Evolutionary conservation across 2,329 filamentous ascomycete genomes (phyloP), one percentile per base, ranked within the genome.

Genomic region (Fusarium irregulare): DNA sequence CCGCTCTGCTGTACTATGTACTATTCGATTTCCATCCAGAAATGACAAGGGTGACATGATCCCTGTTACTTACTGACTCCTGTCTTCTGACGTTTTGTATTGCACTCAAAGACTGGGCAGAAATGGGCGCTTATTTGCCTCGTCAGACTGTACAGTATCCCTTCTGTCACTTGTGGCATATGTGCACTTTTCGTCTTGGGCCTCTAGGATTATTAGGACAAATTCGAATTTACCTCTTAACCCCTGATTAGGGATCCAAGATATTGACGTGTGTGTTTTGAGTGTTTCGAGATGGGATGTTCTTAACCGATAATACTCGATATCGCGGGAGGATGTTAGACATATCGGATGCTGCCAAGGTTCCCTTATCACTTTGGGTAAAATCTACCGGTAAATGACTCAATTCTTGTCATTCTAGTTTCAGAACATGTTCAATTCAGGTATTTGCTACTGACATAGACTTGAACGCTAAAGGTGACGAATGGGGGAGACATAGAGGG

Each of bases 111-210:
- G 25, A 40, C 56, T 56, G 40, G 21, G 49, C 18, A 45, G 55
- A 48, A 13, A 50, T 48, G 45, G 56, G 64, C 64, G 63, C 63
- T 67, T 67, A 66, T 63, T 66, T 62, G 34, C 56, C 64, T 63
- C 45, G 28, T 56, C 27, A 34, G 47, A 21, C 21, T 53, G 9
- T 28, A 28, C 16, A 20, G 32, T 27, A 18, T 28, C 49, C 20
- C 34, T 56, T 62, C 46, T 48, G 63, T 47, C 64, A 51, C 40
- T 42, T 51, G 34, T 51, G 21, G 23, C 9, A 23, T 11, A 8
- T 20, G 46, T 46, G 16, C 30, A 42, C 40, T 40, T 46, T 23
- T 34, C 14, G 5, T 10, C 13, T 4, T 34, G n/a, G 45, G 16
- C 41, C 30, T 54, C 44, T 50, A 66, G 56, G 63, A 61, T 37